phyloP scores from a whole-genome alignment of 1,139 yeast genomes.

The Magnusiomyces suaveolens region DNA sequence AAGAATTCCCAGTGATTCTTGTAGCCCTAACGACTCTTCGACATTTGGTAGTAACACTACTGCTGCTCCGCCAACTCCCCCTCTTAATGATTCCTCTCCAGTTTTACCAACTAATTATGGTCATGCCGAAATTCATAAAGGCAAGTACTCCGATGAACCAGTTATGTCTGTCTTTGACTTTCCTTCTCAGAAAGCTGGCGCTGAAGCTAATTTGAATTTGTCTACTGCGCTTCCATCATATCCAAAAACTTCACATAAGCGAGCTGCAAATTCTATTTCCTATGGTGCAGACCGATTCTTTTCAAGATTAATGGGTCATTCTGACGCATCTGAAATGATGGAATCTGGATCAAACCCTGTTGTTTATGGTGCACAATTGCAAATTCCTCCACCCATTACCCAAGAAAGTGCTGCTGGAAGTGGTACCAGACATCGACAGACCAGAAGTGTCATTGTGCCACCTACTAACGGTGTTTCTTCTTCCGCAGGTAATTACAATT shows the following conservation, averaged over 20 bases:
- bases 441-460: not conserved
- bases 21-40: constrained; percentile 2
- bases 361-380: constrained; percentile 5
- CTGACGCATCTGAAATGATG: not conserved
- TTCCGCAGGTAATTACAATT: not conserved
- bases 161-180: not conserved
- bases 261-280: constrained; percentile 3
- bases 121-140: not conserved
- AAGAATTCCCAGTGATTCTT: not conserved
- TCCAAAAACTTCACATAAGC: constrained; percentile 3
- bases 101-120: not conserved
- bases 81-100: not conserved
- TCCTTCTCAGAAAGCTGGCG: not conserved
- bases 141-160: not conserved
- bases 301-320: constrained; percentile 1
- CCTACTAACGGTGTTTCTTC: not conserved
- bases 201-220: not conserved
- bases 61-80: not conserved
- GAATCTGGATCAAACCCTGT: not conserved
- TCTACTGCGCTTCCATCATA: not conserved
- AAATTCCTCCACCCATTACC: constrained; percentile 1
- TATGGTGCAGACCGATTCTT: constrained; percentile 4
- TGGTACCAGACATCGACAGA: not conserved
- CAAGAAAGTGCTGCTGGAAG: not conserved
- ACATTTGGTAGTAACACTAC: constrained; percentile 2